Percentiles rank a stretch among this genome's conserved stretches.
Evolutionary conservation across 2,329 filamentous ascomycete genomes (phyloP).

Genomic region (Pseudofabraea citricarpa): DNA sequence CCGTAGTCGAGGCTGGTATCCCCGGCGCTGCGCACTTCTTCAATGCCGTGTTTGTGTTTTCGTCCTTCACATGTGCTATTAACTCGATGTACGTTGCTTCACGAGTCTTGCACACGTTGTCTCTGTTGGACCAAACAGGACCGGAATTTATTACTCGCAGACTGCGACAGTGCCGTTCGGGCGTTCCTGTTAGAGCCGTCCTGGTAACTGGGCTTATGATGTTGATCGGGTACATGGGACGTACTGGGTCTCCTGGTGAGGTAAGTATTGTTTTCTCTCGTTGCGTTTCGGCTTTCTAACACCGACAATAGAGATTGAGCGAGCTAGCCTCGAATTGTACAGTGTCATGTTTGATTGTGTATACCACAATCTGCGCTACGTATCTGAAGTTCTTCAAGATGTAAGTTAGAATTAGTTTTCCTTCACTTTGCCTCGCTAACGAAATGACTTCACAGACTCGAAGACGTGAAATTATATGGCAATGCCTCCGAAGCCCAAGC

Average conservation of each 20-base stretch:
- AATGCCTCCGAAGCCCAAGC: slow-evolving; percentile 33
- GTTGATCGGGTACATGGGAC: slow-evolving; percentile 34
- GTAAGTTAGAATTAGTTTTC: slow-evolving; percentile 17
- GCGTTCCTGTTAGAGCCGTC: slow-evolving; percentile 34
- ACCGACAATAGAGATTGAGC: slow-evolving; percentile 27
- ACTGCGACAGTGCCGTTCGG: slow-evolving; percentile 30
- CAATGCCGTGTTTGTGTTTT: slow-evolving; percentile 34
- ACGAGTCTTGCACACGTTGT: slow-evolving; percentile 32
- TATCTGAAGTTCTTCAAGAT: slow-evolving; percentile 35
- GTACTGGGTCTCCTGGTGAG: slow-evolving; percentile 30
- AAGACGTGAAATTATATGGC: slow-evolving; percentile 33
- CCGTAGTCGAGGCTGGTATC: slow-evolving; percentile 32
- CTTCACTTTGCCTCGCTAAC: neutral
- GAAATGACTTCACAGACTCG: slow-evolving; percentile 28
- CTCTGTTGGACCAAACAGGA: slow-evolving; percentile 32
- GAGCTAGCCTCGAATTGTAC: slow-evolving; percentile 34
- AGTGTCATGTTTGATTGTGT: slow-evolving; percentile 35
- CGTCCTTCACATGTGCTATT: slow-evolving; percentile 32
- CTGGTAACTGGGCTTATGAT: slow-evolving; percentile 34
- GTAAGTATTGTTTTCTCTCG: slow-evolving; percentile 19
- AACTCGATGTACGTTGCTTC: slow-evolving; percentile 34
- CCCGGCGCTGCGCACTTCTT: slow-evolving; percentile 32
- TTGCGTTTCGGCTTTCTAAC: neutral
- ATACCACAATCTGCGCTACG: slow-evolving; percentile 34
- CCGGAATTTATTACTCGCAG: slow-evolving; percentile 36